Evolutionary conservation across 2,329 filamentous ascomycete genomes (phyloP).

Genomic region (Arthroderma uncinatum): DNA sequence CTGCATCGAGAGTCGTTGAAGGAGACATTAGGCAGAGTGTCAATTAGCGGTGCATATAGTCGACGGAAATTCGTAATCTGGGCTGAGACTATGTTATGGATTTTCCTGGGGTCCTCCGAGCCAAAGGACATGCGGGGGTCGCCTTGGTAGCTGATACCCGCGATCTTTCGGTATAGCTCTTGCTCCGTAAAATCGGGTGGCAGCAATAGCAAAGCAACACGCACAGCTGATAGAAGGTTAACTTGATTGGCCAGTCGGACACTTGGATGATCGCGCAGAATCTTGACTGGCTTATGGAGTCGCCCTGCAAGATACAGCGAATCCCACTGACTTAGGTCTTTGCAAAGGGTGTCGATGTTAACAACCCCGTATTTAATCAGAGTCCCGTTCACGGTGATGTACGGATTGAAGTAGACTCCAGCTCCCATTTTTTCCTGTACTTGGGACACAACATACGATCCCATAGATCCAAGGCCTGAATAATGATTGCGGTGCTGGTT

Average conservation of each 20-base stretch:
- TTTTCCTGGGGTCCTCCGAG: conserved; percentile 83
- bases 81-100: conserved; percentile 83
- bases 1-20: conserved; percentile 57
- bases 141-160: conserved; percentile 84
- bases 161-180: conserved; percentile 81
- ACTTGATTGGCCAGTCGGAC: conserved; percentile 92
- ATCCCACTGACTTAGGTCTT: conserved; percentile 81
- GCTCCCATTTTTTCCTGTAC: conserved; percentile 84
- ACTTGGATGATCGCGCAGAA: conserved; percentile 81
- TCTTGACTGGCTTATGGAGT: conserved; percentile 95
- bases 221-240: conserved; percentile 83
- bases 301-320: conserved; percentile 93
- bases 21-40: conserved; percentile 75
- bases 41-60: conserved; percentile 79
- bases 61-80: conserved; percentile 87
- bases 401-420: conserved; percentile 95
- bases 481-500: conserved; percentile 70
- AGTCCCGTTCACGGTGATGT: conserved; percentile 85
- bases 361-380: conserved; percentile 98
- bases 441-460: conserved; percentile 71
- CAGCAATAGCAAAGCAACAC: conserved; percentile 77
- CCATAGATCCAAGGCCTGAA: conserved; percentile 69
- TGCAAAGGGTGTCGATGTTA: conserved; percentile 78
- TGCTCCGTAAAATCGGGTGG: conserved; percentile 75
- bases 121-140: conserved; percentile 91